phyloP scores from a whole-genome alignment of 2,329 filamentous ascomycete species.

The Knufia fluminis region DNA sequence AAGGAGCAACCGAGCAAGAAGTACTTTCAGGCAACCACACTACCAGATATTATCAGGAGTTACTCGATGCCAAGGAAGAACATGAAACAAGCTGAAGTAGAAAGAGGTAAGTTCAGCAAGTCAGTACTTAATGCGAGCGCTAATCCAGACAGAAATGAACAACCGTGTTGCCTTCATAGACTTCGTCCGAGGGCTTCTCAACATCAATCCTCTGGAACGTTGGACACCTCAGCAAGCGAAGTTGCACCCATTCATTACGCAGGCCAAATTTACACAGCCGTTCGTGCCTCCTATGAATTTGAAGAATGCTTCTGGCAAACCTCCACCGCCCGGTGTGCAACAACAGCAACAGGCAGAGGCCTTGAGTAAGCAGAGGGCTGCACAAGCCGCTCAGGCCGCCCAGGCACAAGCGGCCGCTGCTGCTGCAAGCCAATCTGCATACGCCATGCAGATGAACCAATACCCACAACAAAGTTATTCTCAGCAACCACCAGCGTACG shows the following conservation, averaged over 20 bases:
- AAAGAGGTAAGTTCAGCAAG: slow-evolving; percentile 64
- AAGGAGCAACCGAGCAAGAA: slow-evolving; percentile 99
- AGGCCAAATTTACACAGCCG: slow-evolving; percentile 90
- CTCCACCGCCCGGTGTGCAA: slow-evolving; percentile 84
- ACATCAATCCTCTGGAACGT: slow-evolving; percentile 88
- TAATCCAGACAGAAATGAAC: slow-evolving; percentile 70
- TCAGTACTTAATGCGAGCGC: slow-evolving; percentile 11
- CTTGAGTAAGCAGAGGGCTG: slow-evolving; percentile 79
- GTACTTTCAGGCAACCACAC: slow-evolving; percentile 88
- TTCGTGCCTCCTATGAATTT: slow-evolving; percentile 97
- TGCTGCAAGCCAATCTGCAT: slow-evolving; percentile 58
- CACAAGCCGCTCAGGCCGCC: slow-evolving; percentile 41
- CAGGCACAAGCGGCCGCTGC: slow-evolving; percentile 51
- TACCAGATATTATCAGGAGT: slow-evolving; percentile 94
- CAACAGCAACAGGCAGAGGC: slow-evolving; percentile 94
- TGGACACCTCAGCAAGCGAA: slow-evolving; percentile 98
- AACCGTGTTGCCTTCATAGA: slow-evolving; percentile 97
- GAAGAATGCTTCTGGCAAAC: slow-evolving; percentile 78
- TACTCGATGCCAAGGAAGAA: slow-evolving; percentile 99
- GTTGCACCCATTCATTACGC: slow-evolving; percentile 94
- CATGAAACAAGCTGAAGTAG: slow-evolving; percentile 95
- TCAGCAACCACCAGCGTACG: slow-evolving; percentile 60
- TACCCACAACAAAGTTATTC: slow-evolving; percentile 41
- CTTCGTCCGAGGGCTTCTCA: slow-evolving; percentile 86
- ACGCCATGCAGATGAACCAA: slow-evolving; percentile 51